A percentile compares a stretch with the other conserved stretches of the same genome.
phyloP scores from a whole-genome alignment of 2,329 filamentous ascomycete genomes.

The Tolypocladium inflatum region DNA sequence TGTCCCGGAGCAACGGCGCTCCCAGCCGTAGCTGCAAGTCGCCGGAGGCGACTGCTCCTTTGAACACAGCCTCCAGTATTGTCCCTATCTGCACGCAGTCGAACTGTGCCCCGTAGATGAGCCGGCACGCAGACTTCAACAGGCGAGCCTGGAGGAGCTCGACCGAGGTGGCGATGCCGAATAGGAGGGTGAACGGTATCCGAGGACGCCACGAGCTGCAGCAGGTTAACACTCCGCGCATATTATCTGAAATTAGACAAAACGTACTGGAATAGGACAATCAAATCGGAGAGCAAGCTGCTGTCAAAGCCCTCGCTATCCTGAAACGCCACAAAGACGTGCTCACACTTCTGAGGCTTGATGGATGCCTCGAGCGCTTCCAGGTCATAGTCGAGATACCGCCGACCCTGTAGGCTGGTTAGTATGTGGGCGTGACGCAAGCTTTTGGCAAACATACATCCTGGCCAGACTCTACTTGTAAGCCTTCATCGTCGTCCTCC shows the following conservation, averaged over 20 bases:
- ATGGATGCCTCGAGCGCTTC: constrained; percentile 57
- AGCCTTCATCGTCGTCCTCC: constrained; percentile 48
- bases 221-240: constrained; percentile 16
- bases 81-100: constrained; percentile 65
- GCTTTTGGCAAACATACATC: constrained; percentile 29
- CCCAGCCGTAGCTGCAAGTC: constrained; percentile 54
- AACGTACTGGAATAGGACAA: constrained; percentile 56
- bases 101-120: constrained; percentile 62
- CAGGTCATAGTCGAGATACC: constrained; percentile 70
- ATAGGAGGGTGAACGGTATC: constrained; percentile 67
- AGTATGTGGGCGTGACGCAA: background rate
- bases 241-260: background rate
- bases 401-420: constrained; percentile 37
- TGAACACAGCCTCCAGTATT: constrained; percentile 65
- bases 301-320: constrained; percentile 78
- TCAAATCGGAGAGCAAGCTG: constrained; percentile 59
- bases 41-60: constrained; percentile 49
- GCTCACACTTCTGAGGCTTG: constrained; percentile 39
- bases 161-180: constrained; percentile 73
- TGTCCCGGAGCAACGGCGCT: constrained; percentile 47
- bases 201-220: constrained; percentile 57
- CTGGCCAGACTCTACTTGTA: constrained; percentile 32
- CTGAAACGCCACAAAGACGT: constrained; percentile 64
- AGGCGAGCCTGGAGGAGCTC: constrained; percentile 70
- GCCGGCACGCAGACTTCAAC: constrained; percentile 56